phyloP scores from a whole-genome alignment of 2,329 filamentous ascomycete species.

The Ascochyta viciae-villosae region DNA sequence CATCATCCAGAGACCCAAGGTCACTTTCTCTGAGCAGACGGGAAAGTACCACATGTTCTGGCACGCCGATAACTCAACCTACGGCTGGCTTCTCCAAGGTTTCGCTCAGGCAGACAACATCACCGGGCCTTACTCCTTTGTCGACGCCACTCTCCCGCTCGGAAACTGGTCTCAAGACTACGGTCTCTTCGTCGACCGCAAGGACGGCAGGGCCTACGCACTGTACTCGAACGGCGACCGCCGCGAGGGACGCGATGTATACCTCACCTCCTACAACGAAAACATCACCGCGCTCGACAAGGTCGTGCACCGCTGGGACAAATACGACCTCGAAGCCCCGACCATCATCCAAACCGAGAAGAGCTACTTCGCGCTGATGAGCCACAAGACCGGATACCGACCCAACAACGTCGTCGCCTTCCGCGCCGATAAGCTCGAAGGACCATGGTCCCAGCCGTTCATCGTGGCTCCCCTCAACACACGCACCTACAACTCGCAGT shows the following conservation, averaged over 20 bases:
- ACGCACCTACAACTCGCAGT: conserved; percentile 61
- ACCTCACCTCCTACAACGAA: conserved; percentile 62
- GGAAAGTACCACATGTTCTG: conserved; percentile 68
- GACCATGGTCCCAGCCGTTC: conserved; percentile 63
- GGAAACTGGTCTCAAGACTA: conserved; percentile 71
- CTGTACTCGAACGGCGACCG: conserved; percentile 67
- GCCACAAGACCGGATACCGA: conserved; percentile 69
- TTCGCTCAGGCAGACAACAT: conserved; percentile 62
- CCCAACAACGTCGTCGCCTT: conserved; percentile 67
- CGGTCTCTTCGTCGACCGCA: conserved; percentile 67
- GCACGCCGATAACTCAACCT: conserved; percentile 66
- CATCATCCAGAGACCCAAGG: conserved; percentile 69
- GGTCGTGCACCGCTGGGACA: conserved; percentile 63
- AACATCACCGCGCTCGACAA: conserved; percentile 60
- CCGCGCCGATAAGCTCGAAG: conserved; percentile 58
- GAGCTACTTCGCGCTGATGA: conserved; percentile 68
- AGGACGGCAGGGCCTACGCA: conserved; percentile 62
- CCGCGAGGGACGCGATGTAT: conserved; percentile 63
- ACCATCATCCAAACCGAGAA: conserved; percentile 67
- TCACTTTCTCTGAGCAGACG: conserved; percentile 63
- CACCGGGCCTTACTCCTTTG: conserved; percentile 62
- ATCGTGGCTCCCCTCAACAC: conserved; percentile 61
- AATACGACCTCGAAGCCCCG: conserved; percentile 67
- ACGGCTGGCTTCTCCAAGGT: conserved; percentile 64
- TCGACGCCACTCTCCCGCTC: conserved; percentile 61